Evolutionary conservation across 1,284 basidiomycete genomes (phyloP).

Genomic region (Puccinia novopanici): DNA sequence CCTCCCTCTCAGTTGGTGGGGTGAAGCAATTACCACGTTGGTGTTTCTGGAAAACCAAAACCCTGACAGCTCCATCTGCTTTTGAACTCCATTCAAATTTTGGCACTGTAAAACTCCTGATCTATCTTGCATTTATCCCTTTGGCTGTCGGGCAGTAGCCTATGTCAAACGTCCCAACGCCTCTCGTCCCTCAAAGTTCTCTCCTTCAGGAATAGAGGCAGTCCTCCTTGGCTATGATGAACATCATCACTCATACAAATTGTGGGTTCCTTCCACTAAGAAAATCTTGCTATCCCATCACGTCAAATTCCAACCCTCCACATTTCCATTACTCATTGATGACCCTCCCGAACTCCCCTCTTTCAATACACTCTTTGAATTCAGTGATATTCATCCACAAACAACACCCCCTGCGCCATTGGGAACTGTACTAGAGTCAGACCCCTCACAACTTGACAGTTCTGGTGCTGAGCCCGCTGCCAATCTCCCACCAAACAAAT

Average conservation of each 20-base stretch:
- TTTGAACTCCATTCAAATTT: background rate
- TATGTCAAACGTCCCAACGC: background rate
- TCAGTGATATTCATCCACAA: no score
- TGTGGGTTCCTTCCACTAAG: constrained; percentile 4
- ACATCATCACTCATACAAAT: background rate
- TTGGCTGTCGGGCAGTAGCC: background rate
- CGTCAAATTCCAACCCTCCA: background rate
- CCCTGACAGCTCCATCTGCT: background rate
- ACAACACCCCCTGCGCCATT: no score
- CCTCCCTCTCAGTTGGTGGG: background rate
- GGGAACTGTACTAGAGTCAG: no score
- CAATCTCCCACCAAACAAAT: no score
- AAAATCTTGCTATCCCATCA: background rate
- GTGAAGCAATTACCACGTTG: constrained; percentile 1
- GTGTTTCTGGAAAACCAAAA: constrained; percentile 15
- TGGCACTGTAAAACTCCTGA: background rate
- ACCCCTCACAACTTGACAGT: no score
- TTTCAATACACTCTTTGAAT: no score
- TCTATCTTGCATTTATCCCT: background rate
- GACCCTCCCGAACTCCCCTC: no score
- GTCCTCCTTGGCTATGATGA: constrained; percentile 14
- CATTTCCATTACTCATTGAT: background rate
- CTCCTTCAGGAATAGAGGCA: background rate
- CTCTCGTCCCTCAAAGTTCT: background rate
- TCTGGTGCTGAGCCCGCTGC: no score